A percentile compares a stretch with the other conserved stretches of the same genome.
phyloP scores from a whole-genome alignment of 306 rosid species.

The Mimosa bimucronata region DNA sequence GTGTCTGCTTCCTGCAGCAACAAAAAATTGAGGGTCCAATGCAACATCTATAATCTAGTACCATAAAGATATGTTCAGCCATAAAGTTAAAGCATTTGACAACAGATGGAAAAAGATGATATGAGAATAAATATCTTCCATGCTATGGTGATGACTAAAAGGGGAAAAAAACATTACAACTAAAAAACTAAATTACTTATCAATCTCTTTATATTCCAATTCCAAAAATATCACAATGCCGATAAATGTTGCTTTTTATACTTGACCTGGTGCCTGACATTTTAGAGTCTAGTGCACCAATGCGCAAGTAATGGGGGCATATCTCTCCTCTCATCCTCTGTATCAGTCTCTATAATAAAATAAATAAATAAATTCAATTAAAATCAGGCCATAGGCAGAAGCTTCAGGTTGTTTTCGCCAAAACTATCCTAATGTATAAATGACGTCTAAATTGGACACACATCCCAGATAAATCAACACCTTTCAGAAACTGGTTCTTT shows the following conservation, averaged over 20 bases:
- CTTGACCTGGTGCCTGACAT: neutral
- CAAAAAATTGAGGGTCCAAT: slow-evolving; percentile 21
- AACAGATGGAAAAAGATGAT: neutral
- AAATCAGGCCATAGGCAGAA: neutral
- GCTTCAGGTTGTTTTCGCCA: slow-evolving; percentile 1
- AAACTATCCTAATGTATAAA: neutral
- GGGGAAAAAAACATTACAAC: neutral
- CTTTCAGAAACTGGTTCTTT: neutral
- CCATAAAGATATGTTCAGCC: neutral
- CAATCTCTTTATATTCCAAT: neutral
- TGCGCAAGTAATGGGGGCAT: neutral
- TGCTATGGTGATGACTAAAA: neutral
- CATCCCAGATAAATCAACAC: neutral
- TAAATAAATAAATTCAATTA: too few relatives aligned
- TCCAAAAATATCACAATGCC: neutral
- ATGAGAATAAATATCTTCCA: slow-evolving; percentile 15
- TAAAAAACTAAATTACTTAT: neutral
- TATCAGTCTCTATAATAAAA: neutral
- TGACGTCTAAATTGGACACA: neutral
- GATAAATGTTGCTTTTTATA: neutral
- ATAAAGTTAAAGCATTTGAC: slow-evolving; percentile 15
- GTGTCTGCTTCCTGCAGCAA: slow-evolving; percentile 84
- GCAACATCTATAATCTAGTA: slow-evolving; percentile 6
- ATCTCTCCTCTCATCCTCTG: neutral
- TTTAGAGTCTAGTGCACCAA: neutral